These are phyloP conservation scores for Hyaloscypha finlandica DNA, from an alignment of 495 filamentous ascomycete species.

Conservation along the genomic window DNA sequence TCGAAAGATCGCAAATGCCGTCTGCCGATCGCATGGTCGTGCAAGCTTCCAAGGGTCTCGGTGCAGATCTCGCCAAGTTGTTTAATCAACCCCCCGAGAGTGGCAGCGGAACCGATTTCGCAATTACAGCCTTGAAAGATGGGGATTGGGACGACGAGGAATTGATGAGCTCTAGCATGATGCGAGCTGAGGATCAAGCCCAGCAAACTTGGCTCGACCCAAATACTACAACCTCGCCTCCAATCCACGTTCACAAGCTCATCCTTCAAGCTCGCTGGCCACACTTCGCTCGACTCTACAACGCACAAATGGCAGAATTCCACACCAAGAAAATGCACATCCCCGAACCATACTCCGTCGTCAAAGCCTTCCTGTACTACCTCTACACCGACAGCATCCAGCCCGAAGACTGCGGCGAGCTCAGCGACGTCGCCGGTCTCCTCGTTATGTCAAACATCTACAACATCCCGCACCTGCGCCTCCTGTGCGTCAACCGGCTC, in stretches of 20 bases:
- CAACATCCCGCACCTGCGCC: constrained; percentile 87
- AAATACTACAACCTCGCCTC: constrained; percentile 68
- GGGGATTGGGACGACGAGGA: constrained; percentile 68
- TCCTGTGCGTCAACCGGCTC: constrained; percentile 85
- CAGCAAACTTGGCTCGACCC: constrained; percentile 63
- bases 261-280: constrained; percentile 95
- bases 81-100: constrained; percentile 80
- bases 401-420: constrained; percentile 62
- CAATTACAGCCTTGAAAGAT: constrained; percentile 75
- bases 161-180: constrained; percentile 50
- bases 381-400: constrained; percentile 91
- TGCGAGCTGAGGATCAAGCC: constrained; percentile 40
- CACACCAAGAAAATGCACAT: constrained; percentile 97
- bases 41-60: constrained; percentile 65
- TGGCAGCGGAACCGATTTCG: constrained; percentile 81
- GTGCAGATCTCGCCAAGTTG: constrained; percentile 77
- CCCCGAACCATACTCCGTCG: constrained; percentile 91
- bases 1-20: constrained; percentile 55
- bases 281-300: constrained; percentile 88
- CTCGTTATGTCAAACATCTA: constrained; percentile 98
- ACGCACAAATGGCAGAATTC: constrained; percentile 93
- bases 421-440: constrained; percentile 89
- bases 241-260: constrained; percentile 90
- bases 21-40: constrained; percentile 34
- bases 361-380: constrained; percentile 93